These are phyloP conservation scores for Pulicaria dysenterica DNA, from an alignment of 129 eudicot genomes.

Conservation along the genomic window DNA sequence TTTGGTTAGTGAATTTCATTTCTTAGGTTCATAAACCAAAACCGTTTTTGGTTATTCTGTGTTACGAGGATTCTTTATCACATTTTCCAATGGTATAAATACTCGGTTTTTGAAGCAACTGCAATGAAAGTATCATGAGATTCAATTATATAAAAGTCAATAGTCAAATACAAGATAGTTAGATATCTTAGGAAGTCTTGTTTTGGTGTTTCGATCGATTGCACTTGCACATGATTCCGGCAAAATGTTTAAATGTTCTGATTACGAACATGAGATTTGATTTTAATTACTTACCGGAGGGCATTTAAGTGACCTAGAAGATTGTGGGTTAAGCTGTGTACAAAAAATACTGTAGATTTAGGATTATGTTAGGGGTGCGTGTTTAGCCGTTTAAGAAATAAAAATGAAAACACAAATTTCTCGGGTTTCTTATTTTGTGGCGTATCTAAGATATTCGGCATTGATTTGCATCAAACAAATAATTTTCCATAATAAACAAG, in stretches of 20 bases:
- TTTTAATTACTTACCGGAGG: conserved; percentile 45
- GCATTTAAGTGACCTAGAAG: too few species aligned
- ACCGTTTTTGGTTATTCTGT: conserved; percentile 60
- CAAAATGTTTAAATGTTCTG: conserved; percentile 89
- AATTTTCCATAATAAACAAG: too few species aligned
- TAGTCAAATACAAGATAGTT: background rate
- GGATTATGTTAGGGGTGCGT: too few species aligned
- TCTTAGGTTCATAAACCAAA: too few species aligned
- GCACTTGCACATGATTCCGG: conserved; percentile 91
- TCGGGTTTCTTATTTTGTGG: too few species aligned
- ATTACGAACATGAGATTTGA: conserved; percentile 91
- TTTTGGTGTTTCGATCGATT: background rate
- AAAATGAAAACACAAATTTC: too few species aligned
- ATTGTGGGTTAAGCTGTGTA: too few species aligned
- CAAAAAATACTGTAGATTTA: too few species aligned
- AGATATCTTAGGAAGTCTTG: background rate
- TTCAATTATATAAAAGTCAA: background rate
- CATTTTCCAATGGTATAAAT: conserved; percentile 80
- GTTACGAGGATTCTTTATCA: conserved; percentile 88
- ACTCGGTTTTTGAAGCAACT: conserved; percentile 81
- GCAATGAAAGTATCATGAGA: conserved; percentile 56
- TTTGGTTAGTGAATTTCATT: too few species aligned
- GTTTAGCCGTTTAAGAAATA: too few species aligned
- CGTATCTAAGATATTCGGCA: too few species aligned
- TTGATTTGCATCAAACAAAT: too few species aligned